Evolutionary conservation across 495 filamentous ascomycete species (phyloP).

Genomic region (Cryomyces minteri): DNA sequence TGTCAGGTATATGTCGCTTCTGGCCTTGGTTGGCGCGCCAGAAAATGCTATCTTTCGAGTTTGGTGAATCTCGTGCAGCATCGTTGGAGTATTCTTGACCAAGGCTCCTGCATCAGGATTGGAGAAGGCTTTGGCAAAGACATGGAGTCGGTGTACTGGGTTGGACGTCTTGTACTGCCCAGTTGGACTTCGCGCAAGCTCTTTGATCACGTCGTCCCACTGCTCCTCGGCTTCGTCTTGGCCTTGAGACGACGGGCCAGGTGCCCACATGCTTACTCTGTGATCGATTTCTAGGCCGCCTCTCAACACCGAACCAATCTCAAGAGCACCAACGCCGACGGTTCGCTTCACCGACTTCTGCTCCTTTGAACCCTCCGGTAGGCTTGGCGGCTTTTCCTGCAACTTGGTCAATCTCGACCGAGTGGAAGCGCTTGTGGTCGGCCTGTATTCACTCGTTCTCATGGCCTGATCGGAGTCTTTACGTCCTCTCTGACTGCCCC

Average conservation of each 20-base stretch:
- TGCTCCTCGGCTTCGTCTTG: constrained; percentile 38
- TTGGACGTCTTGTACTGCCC: constrained; percentile 55
- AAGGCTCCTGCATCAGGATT: constrained; percentile 58
- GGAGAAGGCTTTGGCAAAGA: constrained; percentile 60
- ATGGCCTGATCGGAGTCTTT: constrained; percentile 14
- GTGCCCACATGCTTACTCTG: constrained; percentile 61
- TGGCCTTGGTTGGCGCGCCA: constrained; percentile 66
- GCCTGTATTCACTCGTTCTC: constrained; percentile 23
- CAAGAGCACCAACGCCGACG: constrained; percentile 67
- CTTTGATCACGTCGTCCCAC: constrained; percentile 59
- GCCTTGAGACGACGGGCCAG: constrained; percentile 22
- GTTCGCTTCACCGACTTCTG: constrained; percentile 36
- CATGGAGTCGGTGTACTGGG: constrained; percentile 50
- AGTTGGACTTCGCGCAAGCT: constrained; percentile 52
- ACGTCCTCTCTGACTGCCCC: constrained; percentile 34
- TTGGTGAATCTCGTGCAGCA: constrained; percentile 61
- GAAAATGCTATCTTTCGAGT: constrained; percentile 90
- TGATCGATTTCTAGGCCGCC: constrained; percentile 62
- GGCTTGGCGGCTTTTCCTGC: constrained; percentile 22
- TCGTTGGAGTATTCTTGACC: constrained; percentile 70
- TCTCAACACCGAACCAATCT: constrained; percentile 57
- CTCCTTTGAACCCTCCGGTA: constrained; percentile 16
- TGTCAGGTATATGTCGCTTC: constrained; percentile 90
- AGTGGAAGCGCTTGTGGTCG: constrained; percentile 5
- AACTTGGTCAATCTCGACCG: background rate